Percentiles rank a stretch among this genome's conserved stretches.
Evolutionary conservation across 2,329 filamentous ascomycete genomes (phyloP).

Genomic region (Monosporascus ibericus): DNA sequence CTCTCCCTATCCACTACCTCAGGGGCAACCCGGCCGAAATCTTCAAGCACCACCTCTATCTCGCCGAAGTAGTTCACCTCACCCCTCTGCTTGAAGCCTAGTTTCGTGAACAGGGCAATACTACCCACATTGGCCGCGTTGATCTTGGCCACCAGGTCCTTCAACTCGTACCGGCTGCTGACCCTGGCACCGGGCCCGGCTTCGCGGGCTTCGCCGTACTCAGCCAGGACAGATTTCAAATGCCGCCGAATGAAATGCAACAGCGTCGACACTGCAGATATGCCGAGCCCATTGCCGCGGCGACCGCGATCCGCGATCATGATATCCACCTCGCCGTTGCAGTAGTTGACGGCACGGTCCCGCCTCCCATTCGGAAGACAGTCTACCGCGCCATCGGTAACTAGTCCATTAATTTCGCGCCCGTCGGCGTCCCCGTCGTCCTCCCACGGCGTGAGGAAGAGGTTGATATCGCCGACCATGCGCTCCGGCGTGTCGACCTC

Average conservation of each 20-base stretch:
- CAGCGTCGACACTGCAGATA: conserved; percentile 56
- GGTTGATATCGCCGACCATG: conserved; percentile 72
- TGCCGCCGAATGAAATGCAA: conserved; percentile 60
- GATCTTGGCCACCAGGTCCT: conserved; percentile 52
- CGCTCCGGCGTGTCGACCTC: conserved; percentile 45
- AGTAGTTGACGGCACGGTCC: conserved; percentile 42
- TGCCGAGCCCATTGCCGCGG: conserved; percentile 19
- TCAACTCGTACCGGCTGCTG: conserved; percentile 26
- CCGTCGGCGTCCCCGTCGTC: conserved; percentile 35
- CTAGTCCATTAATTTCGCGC: conserved; percentile 7
- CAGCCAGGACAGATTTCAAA: conserved; percentile 46
- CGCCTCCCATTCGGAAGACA: conserved; percentile 52
- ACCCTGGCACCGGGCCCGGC: conserved; percentile 2
- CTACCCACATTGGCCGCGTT: conserved; percentile 49
- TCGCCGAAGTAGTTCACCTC: conserved; percentile 56
- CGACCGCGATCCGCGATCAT: conserved; percentile 22
- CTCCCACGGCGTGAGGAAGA: conserved; percentile 65
- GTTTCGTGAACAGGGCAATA: conserved; percentile 41
- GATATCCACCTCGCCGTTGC: conserved; percentile 25
- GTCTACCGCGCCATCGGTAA: conserved; percentile 12
- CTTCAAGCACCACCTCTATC: conserved; percentile 41
- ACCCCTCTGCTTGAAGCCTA: conserved; percentile 48
- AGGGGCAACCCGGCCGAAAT: conserved; percentile 11
- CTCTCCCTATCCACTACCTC: not conserved
- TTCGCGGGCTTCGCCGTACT: conserved; percentile 34